These are phyloP conservation scores for Candida awuae DNA, from an alignment of 805 yeast genomes.

Conservation along the genomic window DNA sequence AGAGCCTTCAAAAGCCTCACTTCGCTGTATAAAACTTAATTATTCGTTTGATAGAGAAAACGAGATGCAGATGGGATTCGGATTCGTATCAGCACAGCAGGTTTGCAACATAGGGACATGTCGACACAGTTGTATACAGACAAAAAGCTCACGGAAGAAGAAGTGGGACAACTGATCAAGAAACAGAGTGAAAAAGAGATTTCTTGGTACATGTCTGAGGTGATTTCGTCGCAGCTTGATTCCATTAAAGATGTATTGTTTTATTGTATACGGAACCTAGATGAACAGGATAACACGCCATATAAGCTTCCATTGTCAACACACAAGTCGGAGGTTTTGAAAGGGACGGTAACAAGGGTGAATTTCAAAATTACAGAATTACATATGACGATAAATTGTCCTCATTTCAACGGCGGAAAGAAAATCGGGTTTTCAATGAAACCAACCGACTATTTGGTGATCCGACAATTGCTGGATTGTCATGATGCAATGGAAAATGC, in stretches of 20 bases:
- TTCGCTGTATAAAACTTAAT: no score
- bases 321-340: conserved; percentile 45
- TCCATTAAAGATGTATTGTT: conserved; percentile 36
- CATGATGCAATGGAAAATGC: conserved; percentile 35
- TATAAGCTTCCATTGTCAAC: conserved; percentile 53
- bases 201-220: conserved; percentile 39
- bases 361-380: conserved; percentile 46
- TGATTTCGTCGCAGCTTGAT: conserved; percentile 42
- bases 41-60: no score
- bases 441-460: conserved; percentile 31
- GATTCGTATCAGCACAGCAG: no score
- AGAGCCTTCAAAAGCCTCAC: no score
- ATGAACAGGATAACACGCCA: conserved; percentile 30
- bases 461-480: conserved; percentile 35
- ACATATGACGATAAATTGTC: conserved; percentile 32
- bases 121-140: conserved; percentile 18
- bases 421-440: conserved; percentile 32
- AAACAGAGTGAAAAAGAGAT: conserved; percentile 27
- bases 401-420: conserved; percentile 34
- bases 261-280: conserved; percentile 33
- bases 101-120: no score
- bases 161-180: conserved; percentile 5
- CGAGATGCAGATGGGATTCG: no score
- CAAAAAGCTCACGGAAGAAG: conserved; percentile 1
- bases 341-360: conserved; percentile 52